phyloP scores from a whole-genome alignment of 306 rosid species.

The Vigna unguiculata region DNA sequence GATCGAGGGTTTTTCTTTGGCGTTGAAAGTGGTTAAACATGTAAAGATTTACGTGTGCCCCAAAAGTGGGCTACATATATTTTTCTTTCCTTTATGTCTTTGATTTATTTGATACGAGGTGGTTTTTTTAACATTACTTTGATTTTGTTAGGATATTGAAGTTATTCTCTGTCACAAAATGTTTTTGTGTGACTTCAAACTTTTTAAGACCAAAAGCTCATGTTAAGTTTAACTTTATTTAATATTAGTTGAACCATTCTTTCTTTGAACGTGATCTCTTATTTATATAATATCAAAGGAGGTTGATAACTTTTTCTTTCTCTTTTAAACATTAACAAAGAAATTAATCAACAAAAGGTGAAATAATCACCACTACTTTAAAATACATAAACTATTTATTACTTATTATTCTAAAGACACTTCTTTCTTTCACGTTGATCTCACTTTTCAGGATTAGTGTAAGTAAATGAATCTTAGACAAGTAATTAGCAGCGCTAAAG shows the following conservation, averaged over 20 bases:
- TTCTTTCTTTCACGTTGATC: not conserved
- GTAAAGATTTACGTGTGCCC: not conserved
- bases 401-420: not conserved
- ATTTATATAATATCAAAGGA: not conserved
- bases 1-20: not conserved
- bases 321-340: not conserved
- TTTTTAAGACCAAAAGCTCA: not conserved
- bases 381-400: not conserved
- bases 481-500: not conserved
- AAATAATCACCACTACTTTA: not conserved
- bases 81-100: not conserved
- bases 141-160: slow-evolving; percentile 25
- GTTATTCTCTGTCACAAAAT: not conserved
- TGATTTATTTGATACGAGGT: not conserved
- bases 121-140: slow-evolving; percentile 15
- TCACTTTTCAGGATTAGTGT: not conserved
- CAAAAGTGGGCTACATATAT: slow-evolving; percentile 11
- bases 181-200: not conserved
- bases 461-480: not conserved
- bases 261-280: not conserved
- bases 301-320: not conserved
- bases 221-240: not conserved
- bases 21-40: not conserved
- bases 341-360: not conserved
- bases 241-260: not conserved